Percentiles rank a stretch among this genome's conserved stretches.
Evolutionary conservation across 192 early-diverging fungal species (phyloP).

Genomic region (Mortierella claussenii): DNA sequence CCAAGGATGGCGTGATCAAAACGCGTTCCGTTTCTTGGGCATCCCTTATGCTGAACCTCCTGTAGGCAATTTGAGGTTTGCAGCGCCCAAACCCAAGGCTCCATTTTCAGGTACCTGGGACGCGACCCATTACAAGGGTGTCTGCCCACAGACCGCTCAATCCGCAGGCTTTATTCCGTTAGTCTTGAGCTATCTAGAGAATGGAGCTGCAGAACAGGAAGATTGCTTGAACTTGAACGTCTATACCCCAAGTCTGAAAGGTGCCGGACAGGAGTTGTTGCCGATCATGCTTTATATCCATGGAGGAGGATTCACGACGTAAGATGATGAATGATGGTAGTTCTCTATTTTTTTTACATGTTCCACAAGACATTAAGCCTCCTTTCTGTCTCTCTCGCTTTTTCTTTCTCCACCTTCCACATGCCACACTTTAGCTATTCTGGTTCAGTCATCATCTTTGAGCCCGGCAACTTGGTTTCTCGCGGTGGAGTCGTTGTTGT

Average conservation of each 20-base stretch:
- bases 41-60: conserved; percentile 48
- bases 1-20: conserved; percentile 44
- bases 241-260: conserved; percentile 43
- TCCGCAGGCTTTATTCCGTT: conserved; percentile 6
- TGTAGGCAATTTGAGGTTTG: conserved; percentile 27
- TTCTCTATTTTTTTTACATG: too few relatives aligned
- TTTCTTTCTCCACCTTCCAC: not conserved
- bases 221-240: conserved; percentile 49
- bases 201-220: conserved; percentile 25
- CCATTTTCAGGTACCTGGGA: conserved; percentile 7
- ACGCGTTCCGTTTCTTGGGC: conserved; percentile 47
- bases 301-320: conserved; percentile 34
- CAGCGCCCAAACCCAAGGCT: conserved; percentile 29
- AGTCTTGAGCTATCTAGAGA: conserved; percentile 7
- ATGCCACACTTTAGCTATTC: conserved; percentile 17
- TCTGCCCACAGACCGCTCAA: conserved; percentile 20
- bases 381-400: too few relatives aligned
- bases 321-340: too few relatives aligned
- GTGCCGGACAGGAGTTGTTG: not conserved
- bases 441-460: conserved; percentile 31
- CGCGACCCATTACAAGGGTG: conserved; percentile 4
- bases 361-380: too few relatives aligned
- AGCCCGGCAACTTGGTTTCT: conserved; percentile 45
- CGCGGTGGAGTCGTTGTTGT: conserved; percentile 48
- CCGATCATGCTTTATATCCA: conserved; percentile 46